Base-by-base conservation (phyloP, 768 basidiomycete species). In the Tephrocybe rancida region DNA sequence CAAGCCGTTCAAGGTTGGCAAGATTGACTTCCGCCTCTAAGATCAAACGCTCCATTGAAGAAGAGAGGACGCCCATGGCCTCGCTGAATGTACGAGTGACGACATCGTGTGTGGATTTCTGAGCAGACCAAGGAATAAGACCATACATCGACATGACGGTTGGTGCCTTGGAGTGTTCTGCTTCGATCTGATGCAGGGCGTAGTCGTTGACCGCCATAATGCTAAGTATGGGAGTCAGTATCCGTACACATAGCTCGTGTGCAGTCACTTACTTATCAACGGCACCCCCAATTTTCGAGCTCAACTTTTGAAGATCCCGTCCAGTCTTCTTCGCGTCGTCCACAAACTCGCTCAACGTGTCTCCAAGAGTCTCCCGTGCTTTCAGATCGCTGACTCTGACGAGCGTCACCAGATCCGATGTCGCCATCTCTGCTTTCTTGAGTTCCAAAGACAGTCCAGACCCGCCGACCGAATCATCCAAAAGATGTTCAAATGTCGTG, bases 391-490 rank as follows among this genome's bases (percentile, higher is more conserved):
- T 92, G 54, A 78, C 68, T 14, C 76, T 77, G 14, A 91, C 84
- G 25, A 89, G 73, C 5, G 81, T 76, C 13, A 81, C 71, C 47
- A 92, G 73, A 63, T 92, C 90, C 21, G 68, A 72, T 1, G 86
- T 88, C 13, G 88, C 90, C 80, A 91, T 85, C 60, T 91, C 86
- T 13, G 88, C 85, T 65, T 84, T 86, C 69, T 89, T 84, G 57
- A 92, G 80, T 50, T 88, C 82, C 39, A 88, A 63, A 4, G 87
- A 82, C 32, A 92, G 64, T 5, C 75, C 75, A 0, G 85, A 81
- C 0, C 82, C 80, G 2, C 85, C 83, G 0, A 78, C 74, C 0
- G 84, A 74, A 42, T 84, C 81, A 44, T 81, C 82, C 22, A 87
- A 65, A 16, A 91, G 68, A 57, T 87, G 74, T 48, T 84, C 86